phyloP scores from a whole-genome alignment of 208 protist species.

The Leishmania gerbilli region DNA sequence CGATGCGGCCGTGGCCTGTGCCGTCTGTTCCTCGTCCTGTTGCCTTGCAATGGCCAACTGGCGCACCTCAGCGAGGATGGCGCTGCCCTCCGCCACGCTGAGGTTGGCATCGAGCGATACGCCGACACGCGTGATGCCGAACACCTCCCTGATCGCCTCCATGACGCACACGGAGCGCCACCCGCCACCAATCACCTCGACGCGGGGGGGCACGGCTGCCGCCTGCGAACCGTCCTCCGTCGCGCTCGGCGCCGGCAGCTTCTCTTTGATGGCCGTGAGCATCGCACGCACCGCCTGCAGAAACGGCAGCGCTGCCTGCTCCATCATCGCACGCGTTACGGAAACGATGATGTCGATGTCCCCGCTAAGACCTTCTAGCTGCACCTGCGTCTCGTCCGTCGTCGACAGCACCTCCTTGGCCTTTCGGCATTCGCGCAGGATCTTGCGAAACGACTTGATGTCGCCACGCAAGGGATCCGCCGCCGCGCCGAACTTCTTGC shows the following conservation, averaged over 20 bases:
- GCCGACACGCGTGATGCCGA: conserved; percentile 44
- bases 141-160: conserved; percentile 45
- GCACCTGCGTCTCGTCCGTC: conserved; percentile 43
- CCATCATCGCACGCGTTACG: conserved; percentile 37
- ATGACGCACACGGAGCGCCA: conserved; percentile 65
- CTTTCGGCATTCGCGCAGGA: conserved; percentile 66
- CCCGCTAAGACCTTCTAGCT: conserved; percentile 56
- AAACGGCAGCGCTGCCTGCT: conserved; percentile 38
- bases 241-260: conserved; percentile 8
- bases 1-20: not conserved
- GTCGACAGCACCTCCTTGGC: conserved; percentile 81
- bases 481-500: conserved; percentile 28
- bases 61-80: conserved; percentile 48
- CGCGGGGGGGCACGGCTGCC: conserved; percentile 26
- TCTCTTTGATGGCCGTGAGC: conserved; percentile 37
- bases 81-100: conserved; percentile 65
- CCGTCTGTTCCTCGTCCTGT: conserved; percentile 21
- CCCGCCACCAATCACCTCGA: conserved; percentile 77
- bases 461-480: conserved; percentile 38
- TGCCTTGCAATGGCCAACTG: conserved; percentile 5
- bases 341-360: conserved; percentile 51
- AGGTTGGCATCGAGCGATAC: conserved; percentile 68
- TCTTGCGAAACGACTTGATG: conserved; percentile 53
- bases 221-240: conserved; percentile 2
- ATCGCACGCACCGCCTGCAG: conserved; percentile 36